Conservation (phyloP, 2,329 filamentous ascomycete species). For the Fusarium sp. region DNA sequence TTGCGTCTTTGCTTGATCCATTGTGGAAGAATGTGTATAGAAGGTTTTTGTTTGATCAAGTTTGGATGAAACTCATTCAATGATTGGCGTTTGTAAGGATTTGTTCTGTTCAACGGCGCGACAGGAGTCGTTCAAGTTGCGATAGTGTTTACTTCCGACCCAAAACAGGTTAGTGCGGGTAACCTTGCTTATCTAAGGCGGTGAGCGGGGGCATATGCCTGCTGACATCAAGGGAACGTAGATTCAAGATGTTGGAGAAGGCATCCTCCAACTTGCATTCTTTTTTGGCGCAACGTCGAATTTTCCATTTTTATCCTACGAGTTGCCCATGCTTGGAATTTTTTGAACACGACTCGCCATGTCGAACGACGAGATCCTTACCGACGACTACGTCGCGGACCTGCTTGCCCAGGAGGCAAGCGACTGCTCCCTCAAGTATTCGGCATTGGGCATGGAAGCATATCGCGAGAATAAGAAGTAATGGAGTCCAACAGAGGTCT, state of each 20-base stretch:
- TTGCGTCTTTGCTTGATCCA: slow-evolving; percentile 49
- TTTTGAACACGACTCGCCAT: slow-evolving; percentile 41
- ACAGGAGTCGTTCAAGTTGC: not conserved
- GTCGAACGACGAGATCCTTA: slow-evolving; percentile 64
- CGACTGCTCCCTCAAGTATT: slow-evolving; percentile 78
- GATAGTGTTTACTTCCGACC: slow-evolving; percentile 55
- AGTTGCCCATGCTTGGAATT: not conserved
- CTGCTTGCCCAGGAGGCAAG: slow-evolving; percentile 85
- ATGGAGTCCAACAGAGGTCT: slow-evolving; percentile 22
- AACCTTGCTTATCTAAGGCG: slow-evolving; percentile 19
- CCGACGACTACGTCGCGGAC: slow-evolving; percentile 83
- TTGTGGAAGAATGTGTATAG: slow-evolving; percentile 18
- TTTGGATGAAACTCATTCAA: not conserved
- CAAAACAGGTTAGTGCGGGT: slow-evolving; percentile 42
- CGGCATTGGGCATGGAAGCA: slow-evolving; percentile 78
- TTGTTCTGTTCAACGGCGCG: slow-evolving; percentile 7
- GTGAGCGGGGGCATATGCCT: slow-evolving; percentile 35
- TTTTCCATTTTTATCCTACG: slow-evolving; percentile 2
- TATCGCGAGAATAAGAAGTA: slow-evolving; percentile 64
- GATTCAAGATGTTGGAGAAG: not conserved
- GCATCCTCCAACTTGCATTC: slow-evolving; percentile 7
- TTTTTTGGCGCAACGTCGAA: slow-evolving; percentile 11
- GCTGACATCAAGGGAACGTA: slow-evolving; percentile 25
- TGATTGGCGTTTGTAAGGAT: not conserved
- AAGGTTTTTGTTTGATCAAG: not conserved